Percentiles rank a stretch among this genome's conserved stretches.
Evolutionary conservation across 805 yeast genomes (phyloP).

Genomic region (Ogataea henricii): DNA sequence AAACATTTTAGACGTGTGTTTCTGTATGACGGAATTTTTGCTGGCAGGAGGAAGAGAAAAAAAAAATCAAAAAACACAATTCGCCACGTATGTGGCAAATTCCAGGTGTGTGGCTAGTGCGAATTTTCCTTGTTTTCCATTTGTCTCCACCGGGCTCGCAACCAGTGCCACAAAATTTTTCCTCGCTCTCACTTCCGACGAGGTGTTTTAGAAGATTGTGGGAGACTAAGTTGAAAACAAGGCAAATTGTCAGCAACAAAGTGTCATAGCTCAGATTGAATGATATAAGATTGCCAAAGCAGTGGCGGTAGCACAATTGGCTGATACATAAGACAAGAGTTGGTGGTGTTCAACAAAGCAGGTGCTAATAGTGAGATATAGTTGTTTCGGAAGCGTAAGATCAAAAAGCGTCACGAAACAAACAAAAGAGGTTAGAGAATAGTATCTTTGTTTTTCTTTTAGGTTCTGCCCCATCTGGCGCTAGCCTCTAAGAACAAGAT

Average conservation of each 20-base stretch:
- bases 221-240: conserved; percentile 1
- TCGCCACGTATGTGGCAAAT: not conserved
- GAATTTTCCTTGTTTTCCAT: not conserved
- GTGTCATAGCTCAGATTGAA: not conserved
- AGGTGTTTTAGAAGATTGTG: conserved; percentile 2
- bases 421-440: conserved; percentile 6
- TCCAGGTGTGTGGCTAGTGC: not conserved
- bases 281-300: conserved; percentile 3
- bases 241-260: not conserved
- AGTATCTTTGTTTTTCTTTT: not conserved
- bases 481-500: conserved; percentile 3
- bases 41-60: no score
- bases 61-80: not conserved
- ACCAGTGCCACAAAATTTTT: conserved; percentile 8
- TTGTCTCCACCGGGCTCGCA: not conserved
- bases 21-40: not conserved
- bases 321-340: not conserved
- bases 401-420: conserved; percentile 9
- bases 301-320: conserved; percentile 9
- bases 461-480: not conserved
- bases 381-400: conserved; percentile 5
- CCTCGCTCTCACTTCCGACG: conserved; percentile 5
- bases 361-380: not conserved
- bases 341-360: not conserved
- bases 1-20: conserved; percentile 1